Percentiles rank a stretch among this genome's conserved stretches.
phyloP scores from a whole-genome alignment of 345 rosid genomes.

The Alliaria petiolata region DNA sequence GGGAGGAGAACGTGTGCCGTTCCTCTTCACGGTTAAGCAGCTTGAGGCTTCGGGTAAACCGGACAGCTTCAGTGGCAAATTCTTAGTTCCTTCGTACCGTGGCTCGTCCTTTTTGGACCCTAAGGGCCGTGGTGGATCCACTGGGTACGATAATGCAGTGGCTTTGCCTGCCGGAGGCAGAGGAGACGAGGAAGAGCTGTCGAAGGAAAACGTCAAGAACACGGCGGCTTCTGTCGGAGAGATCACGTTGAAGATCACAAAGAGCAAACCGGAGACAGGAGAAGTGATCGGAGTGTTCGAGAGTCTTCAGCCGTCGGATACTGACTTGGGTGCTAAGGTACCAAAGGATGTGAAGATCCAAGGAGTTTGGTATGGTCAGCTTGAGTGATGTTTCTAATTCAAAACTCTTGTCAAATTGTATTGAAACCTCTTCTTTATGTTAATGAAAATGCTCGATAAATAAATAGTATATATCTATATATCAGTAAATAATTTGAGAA shows the following conservation, averaged over 20 bases:
- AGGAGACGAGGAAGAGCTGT: conserved; percentile 88
- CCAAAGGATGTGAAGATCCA: conserved; percentile 93
- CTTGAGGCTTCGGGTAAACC: conserved; percentile 92
- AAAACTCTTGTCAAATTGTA: neutral
- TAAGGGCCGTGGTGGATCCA: conserved; percentile 89
- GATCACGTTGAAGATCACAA: conserved; percentile 68
- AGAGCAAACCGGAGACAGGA: conserved; percentile 80
- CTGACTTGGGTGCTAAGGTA: conserved; percentile 89
- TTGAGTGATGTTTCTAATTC: conserved; percentile 36
- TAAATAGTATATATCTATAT: neutral
- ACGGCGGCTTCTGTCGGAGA: conserved; percentile 59
- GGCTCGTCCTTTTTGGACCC: conserved; percentile 98
- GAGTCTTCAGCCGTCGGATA: conserved; percentile 93
- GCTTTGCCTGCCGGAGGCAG: conserved; percentile 95
- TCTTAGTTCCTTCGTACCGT: conserved; percentile 85
- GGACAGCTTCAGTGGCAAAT: conserved; percentile 64
- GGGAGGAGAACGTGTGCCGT: conserved; percentile 91
- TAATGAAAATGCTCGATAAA: neutral
- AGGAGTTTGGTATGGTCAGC: conserved; percentile 95
- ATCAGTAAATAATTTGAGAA: neutral
- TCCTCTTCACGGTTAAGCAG: conserved; percentile 87
- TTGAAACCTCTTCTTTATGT: neutral
- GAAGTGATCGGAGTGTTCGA: conserved; percentile 94
- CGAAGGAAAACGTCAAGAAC: conserved; percentile 77
- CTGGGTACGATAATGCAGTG: conserved; percentile 87